These are phyloP conservation scores for Fusarium tjaetaba DNA, from an alignment of 2,329 filamentous ascomycete genomes.

Conservation along the genomic window DNA sequence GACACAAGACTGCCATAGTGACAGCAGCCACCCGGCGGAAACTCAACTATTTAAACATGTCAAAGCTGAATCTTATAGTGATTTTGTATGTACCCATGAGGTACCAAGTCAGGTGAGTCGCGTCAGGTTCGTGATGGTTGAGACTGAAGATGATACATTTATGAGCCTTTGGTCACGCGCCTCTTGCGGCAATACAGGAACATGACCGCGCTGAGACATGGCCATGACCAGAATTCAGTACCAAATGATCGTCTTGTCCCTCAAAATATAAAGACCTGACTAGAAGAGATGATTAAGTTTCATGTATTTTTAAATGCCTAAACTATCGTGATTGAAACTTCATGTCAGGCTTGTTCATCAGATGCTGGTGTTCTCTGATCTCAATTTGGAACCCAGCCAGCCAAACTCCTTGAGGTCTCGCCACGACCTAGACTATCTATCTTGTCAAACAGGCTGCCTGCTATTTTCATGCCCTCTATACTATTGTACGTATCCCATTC, in stretches of 20 bases:
- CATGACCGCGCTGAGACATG: conserved; percentile 36
- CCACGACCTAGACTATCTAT: conserved; percentile 8
- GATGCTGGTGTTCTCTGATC: conserved; percentile 28
- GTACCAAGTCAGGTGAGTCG: conserved; percentile 34
- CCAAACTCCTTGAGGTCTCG: conserved; percentile 10
- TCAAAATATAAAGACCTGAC: conserved; percentile 19
- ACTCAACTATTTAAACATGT: conserved; percentile 23
- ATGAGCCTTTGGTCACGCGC: conserved; percentile 26
- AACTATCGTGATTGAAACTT: conserved; percentile 29
- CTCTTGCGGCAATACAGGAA: conserved; percentile 32
- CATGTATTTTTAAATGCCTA: background rate
- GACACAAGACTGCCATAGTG: conserved; percentile 15
- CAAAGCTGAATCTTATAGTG: background rate
- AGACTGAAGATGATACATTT: conserved; percentile 30
- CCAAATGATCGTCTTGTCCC: conserved; percentile 26
- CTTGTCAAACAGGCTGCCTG: conserved; percentile 9
- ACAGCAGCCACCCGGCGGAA: background rate
- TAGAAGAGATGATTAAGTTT: conserved; percentile 19
- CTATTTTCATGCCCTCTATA: conserved; percentile 6
- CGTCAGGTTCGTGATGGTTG: conserved; percentile 35
- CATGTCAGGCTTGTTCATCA: conserved; percentile 37
- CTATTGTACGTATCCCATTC: conserved; percentile 11
- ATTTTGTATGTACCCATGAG: conserved; percentile 2
- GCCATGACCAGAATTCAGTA: conserved; percentile 19
- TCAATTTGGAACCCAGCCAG: conserved; percentile 9